Conservation (phyloP, 176 grass and related monocot species). For the Saccharum spontaneum region DNA sequence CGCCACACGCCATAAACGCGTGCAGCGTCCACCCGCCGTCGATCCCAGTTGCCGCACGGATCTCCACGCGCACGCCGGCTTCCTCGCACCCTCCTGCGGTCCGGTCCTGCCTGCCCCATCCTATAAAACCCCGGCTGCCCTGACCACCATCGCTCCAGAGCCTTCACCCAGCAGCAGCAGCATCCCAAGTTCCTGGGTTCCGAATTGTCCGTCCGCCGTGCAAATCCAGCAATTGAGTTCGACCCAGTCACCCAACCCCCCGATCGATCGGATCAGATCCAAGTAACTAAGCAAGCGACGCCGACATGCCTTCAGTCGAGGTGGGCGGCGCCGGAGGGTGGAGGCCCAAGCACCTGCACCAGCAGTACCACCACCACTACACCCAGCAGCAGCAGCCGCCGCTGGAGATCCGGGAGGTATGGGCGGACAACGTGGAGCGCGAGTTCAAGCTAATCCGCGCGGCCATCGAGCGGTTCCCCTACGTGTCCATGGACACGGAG, state of each 20-base stretch:
- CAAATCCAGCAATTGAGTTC: not conserved
- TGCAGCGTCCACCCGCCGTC: not conserved
- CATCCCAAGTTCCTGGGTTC: too few relatives aligned
- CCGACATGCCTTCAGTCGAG: not conserved
- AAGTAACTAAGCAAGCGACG: not conserved
- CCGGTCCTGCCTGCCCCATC: not conserved
- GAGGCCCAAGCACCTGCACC: not conserved
- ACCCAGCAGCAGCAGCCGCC: not conserved
- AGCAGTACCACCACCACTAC: not conserved
- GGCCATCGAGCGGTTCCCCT: conserved; percentile 44
- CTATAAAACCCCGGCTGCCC: conserved; percentile 17
- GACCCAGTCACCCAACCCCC: not conserved
- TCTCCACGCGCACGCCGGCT: conserved; percentile 22
- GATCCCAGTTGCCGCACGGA: not conserved
- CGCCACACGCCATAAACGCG: conserved; percentile 45
- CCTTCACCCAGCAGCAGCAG: not conserved
- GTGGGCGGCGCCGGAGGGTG: not conserved
- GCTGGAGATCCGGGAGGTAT: conserved; percentile 71
- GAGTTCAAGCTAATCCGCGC: conserved; percentile 69
- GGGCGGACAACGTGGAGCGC: conserved; percentile 68
- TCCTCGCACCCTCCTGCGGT: conserved; percentile 8
- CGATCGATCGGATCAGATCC: not conserved
- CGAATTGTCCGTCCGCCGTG: too few relatives aligned
- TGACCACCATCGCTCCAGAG: not conserved
- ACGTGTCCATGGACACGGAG: conserved; percentile 92